Evolutionary conservation across 768 basidiomycete genomes (phyloP).

Genomic region (Amyloporia xantha): DNA sequence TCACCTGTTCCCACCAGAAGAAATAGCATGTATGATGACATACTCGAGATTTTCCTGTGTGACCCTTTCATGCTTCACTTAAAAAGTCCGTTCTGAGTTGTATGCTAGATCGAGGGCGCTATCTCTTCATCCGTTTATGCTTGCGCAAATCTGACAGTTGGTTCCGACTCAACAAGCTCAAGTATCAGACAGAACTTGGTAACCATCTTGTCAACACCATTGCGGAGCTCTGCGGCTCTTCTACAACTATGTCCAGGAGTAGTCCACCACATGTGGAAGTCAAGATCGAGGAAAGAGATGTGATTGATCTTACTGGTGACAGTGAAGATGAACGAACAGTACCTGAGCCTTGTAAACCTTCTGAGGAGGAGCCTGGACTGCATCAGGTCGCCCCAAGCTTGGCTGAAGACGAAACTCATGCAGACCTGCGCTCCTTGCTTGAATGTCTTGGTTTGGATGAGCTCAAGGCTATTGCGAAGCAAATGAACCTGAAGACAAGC

Average conservation of each 20-base stretch:
- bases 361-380: constrained; percentile 13
- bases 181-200: constrained; percentile 38
- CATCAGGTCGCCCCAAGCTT: constrained; percentile 27
- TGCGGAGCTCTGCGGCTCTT: constrained; percentile 32
- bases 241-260: background rate
- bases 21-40: constrained; percentile 36
- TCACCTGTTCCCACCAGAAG: constrained; percentile 44
- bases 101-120: constrained; percentile 30
- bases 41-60: constrained; percentile 45
- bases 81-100: background rate
- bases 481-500: constrained; percentile 34
- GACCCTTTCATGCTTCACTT: constrained; percentile 17
- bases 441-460: constrained; percentile 38
- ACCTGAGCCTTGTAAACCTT: background rate
- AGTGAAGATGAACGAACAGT: constrained; percentile 8
- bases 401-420: constrained; percentile 34
- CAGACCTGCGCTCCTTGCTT: constrained; percentile 35
- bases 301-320: constrained; percentile 32
- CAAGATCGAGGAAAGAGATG: constrained; percentile 22
- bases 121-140: constrained; percentile 57
- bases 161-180: constrained; percentile 41
- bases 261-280: background rate
- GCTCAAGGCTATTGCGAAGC: constrained; percentile 37
- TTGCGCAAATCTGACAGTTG: constrained; percentile 53
- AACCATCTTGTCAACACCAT: constrained; percentile 34